Percentiles rank a stretch among this genome's conserved stretches.
Conservation (phyloP, 1,284 basidiomycete genomes). For the Cronartium ribicola region DNA sequence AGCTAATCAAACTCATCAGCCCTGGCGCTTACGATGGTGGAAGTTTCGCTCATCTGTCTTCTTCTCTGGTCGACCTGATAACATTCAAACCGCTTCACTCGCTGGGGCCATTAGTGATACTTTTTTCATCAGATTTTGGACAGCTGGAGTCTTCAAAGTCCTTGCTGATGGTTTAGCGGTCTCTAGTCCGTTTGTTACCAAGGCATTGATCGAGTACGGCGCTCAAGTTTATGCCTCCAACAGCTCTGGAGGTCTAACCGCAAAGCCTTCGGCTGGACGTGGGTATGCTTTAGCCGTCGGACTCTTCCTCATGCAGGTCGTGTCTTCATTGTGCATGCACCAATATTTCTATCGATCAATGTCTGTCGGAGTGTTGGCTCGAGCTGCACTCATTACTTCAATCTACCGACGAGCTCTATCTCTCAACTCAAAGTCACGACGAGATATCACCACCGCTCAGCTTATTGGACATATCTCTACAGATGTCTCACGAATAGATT, state of each 20-base stretch:
- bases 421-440: constrained; percentile 74
- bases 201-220: constrained; percentile 20
- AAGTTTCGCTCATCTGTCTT: too few relatives aligned
- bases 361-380: constrained; percentile 71
- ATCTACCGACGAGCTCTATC: constrained; percentile 76
- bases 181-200: constrained; percentile 2
- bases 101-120: constrained; percentile 72
- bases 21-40: too few relatives aligned
- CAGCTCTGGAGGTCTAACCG: too few relatives aligned
- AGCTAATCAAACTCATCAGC: background rate
- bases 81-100: constrained; percentile 66
- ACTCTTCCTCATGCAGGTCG: constrained; percentile 16
- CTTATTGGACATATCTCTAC: constrained; percentile 90
- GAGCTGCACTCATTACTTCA: constrained; percentile 80
- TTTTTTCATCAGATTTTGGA: constrained; percentile 77
- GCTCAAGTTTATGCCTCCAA: background rate
- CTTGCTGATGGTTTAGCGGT: constrained; percentile 53
- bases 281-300: constrained; percentile 12
- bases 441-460: constrained; percentile 72
- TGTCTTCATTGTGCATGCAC: constrained; percentile 7
- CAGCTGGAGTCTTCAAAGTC: constrained; percentile 68
- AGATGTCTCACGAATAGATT: constrained; percentile 85
- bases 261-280: background rate
- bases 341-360: constrained; percentile 63
- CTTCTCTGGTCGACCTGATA: too few relatives aligned